phyloP scores from a whole-genome alignment of 805 yeast genomes.

The Starmerella cellae region DNA sequence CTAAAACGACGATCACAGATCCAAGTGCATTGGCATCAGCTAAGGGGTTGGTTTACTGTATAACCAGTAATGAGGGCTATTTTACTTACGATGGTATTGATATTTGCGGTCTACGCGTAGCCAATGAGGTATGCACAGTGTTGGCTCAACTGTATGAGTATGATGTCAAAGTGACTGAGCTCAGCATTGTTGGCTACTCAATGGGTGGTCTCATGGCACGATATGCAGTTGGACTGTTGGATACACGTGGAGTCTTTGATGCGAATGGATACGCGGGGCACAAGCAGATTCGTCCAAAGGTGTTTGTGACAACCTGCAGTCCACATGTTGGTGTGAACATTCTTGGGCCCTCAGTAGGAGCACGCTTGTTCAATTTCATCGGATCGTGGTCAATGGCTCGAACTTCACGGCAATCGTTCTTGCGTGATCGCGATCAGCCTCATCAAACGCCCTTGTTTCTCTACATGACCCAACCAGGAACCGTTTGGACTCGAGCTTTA shows the following conservation, averaged over 20 bases:
- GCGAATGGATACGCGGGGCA: constrained; percentile 5
- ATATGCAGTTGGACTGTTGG: constrained; percentile 62
- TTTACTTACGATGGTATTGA: constrained; percentile 80
- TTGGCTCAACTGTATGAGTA: constrained; percentile 21
- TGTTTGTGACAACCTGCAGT: constrained; percentile 50
- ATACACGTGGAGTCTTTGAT: constrained; percentile 41
- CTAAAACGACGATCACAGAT: no score
- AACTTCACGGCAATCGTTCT: constrained; percentile 62
- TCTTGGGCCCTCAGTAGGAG: constrained; percentile 38
- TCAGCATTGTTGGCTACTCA: constrained; percentile 78
- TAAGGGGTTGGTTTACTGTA: constrained; percentile 34
- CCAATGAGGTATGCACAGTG: constrained; percentile 45
- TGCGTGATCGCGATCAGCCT: constrained; percentile 25
- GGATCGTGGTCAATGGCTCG: constrained; percentile 55
- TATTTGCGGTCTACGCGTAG: constrained; percentile 64
- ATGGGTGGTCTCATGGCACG: constrained; percentile 78
- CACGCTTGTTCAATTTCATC: constrained; percentile 45
- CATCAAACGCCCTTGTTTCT: constrained; percentile 39
- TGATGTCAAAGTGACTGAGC: constrained; percentile 38
- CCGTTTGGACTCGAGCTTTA: constrained; percentile 49
- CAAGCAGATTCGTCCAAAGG: constrained; percentile 39
- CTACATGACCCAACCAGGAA: constrained; percentile 49
- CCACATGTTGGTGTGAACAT: constrained; percentile 59
- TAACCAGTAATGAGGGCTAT: constrained; percentile 55
- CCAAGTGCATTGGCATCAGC: not conserved